These are phyloP conservation scores for Tricholoma bakamatsutake DNA, from an alignment of 768 basidiomycete species.

Conservation along the genomic window DNA sequence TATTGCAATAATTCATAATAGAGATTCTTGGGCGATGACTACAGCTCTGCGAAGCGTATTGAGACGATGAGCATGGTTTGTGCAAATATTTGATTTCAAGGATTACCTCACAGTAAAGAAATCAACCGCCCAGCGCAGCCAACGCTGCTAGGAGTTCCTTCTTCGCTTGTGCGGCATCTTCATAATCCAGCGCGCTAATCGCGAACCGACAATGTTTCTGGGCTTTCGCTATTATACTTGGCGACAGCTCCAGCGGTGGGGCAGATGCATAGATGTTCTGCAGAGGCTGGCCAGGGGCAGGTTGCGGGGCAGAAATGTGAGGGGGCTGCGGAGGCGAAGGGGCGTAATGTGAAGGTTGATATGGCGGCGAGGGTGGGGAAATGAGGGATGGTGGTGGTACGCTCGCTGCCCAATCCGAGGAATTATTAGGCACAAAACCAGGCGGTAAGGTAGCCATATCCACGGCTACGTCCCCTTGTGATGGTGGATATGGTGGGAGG, in stretches of 20 bases:
- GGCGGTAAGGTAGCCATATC: constrained; percentile 10
- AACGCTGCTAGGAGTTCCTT: constrained; percentile 79
- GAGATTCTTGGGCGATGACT: not conserved
- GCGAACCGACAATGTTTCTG: constrained; percentile 94
- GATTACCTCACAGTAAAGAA: not conserved
- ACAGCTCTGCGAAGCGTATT: not conserved
- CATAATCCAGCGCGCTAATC: constrained; percentile 93
- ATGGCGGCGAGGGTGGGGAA: constrained; percentile 1
- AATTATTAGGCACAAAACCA: constrained; percentile 13
- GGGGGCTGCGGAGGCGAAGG: constrained; percentile 1
- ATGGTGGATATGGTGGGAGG: not conserved
- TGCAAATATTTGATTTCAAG: not conserved
- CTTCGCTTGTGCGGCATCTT: constrained; percentile 82
- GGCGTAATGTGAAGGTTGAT: not conserved
- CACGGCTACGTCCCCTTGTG: constrained; percentile 1
- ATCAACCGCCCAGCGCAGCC: constrained; percentile 46
- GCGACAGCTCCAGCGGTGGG: constrained; percentile 45
- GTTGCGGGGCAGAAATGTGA: not conserved
- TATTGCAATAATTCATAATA: not conserved
- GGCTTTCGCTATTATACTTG: constrained; percentile 59
- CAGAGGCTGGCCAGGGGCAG: constrained; percentile 13
- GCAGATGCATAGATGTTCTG: constrained; percentile 6
- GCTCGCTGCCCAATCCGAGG: not conserved
- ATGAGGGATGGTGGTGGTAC: not conserved
- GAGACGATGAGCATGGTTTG: not conserved